Percentiles rank a stretch among this genome's conserved stretches.
phyloP scores from a whole-genome alignment of 805 yeast genomes.

The Monosporozyma servazzii region DNA sequence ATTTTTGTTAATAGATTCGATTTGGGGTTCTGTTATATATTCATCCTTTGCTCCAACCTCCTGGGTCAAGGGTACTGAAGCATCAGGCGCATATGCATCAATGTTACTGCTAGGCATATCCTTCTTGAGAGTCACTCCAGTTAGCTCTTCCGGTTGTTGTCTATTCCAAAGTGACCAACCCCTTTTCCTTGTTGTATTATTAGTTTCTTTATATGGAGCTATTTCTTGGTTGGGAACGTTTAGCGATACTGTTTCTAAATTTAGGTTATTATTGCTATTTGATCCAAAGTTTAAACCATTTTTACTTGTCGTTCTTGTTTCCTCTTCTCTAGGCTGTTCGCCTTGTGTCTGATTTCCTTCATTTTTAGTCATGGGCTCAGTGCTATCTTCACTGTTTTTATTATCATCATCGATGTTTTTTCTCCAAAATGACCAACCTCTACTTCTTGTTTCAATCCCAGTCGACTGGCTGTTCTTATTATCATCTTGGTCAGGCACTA shows the following conservation, averaged over 20 bases:
- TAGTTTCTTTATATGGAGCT: not conserved
- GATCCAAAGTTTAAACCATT: not conserved
- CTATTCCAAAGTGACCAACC: slow-evolving; percentile 10
- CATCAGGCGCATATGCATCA: not conserved
- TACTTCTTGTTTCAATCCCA: not conserved
- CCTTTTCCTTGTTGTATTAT: not conserved
- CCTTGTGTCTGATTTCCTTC: not conserved
- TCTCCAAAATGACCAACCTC: slow-evolving; percentile 21
- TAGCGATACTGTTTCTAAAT: not conserved
- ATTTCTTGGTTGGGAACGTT: not conserved
- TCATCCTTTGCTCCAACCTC: not conserved
- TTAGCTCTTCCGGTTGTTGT: not conserved
- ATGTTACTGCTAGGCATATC: not conserved
- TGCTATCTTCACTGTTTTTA: not conserved
- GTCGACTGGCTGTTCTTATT: not conserved
- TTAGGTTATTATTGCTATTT: not conserved
- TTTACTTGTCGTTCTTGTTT: not conserved
- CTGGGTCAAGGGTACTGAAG: not conserved
- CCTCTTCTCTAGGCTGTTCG: not conserved
- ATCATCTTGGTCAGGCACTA: not conserved
- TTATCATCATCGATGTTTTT: slow-evolving; percentile 4
- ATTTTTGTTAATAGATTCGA: not conserved
- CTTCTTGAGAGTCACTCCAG: not conserved
- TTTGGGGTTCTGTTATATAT: not conserved
- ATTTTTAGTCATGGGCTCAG: not conserved